Percentiles rank a stretch among this genome's conserved stretches.
phyloP scores from a whole-genome alignment of 169 alveolate genomes.

The Besnoitia besnoiti region DNA sequence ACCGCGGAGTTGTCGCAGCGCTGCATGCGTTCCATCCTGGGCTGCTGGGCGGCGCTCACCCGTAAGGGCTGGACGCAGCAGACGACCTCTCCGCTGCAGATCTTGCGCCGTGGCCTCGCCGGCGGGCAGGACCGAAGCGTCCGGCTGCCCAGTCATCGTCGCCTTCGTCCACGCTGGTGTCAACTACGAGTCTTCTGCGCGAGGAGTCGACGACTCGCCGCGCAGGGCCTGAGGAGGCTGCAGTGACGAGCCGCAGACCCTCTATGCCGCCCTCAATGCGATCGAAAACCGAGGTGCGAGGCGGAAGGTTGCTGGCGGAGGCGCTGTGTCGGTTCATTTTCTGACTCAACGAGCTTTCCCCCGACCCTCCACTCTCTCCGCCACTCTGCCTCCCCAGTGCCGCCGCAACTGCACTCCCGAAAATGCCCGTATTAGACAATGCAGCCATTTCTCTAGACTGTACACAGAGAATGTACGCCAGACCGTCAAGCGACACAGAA shows the following conservation, averaged over 20 bases:
- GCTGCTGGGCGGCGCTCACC: too few relatives aligned
- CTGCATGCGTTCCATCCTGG: too few relatives aligned
- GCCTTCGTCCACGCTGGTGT: not conserved
- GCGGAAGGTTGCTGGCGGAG: not conserved
- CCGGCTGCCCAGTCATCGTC: not conserved
- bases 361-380: not conserved
- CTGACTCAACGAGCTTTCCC: not conserved
- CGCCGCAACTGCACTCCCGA: constrained; percentile 26
- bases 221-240: not conserved
- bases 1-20: too few relatives aligned
- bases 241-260: not conserved
- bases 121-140: not conserved
- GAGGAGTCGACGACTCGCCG: not conserved
- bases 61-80: too few relatives aligned
- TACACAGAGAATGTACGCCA: not conserved
- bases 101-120: not conserved
- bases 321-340: not conserved
- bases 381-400: constrained; percentile 5
- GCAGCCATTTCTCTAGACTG: not conserved
- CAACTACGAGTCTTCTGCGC: not conserved
- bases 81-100: too few relatives aligned
- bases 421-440: not conserved
- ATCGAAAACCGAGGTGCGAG: not conserved
- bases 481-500: too few relatives aligned
- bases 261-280: not conserved